Base-by-base conservation (phyloP, 148 eudicot species). In the Rhododendron molle region DNA sequence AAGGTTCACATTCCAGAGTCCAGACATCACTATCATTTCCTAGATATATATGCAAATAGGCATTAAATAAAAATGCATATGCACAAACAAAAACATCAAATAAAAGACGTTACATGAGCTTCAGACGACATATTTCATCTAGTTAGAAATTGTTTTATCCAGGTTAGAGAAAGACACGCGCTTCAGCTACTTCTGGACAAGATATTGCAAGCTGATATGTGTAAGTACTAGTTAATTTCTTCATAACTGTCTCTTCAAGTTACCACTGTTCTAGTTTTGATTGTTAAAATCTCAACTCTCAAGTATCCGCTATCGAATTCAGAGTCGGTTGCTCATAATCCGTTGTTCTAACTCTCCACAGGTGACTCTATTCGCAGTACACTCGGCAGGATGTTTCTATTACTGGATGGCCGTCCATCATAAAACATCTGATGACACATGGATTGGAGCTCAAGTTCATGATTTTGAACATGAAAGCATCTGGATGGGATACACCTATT, bases 81-180 rank as follows among this genome's bases (percentile, higher is more conserved):
- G 46, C n/a, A 38, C 78, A 18, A 74, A 74, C 21, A 38, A 12
- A 5, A 15, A 15, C 52, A 46, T 40, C 3, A 40, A 18, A 76
- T 62, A 10, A 3, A 3, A 67, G 34, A 67, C 28, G 32, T 4
- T 12, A 30, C 60, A 80, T 5, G 26, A 46, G 40, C 15, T 47
- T 46, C 46, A 46, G 26, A 47, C 4, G 4, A 10, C 49, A 30
- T 28, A 40, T n/a, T 36, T 46, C 10, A 81, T 15, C 73, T 38
- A 38, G 56, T 30, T 38, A 50, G 21, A 34, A 21, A n/a, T 10
- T 46, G 9, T 30, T 34, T 71, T 18, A 28, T 60, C 40, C 88
- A 91, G 93, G 87, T 81, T 92, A 80, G 93, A 92, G 87, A 92
- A 92, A 86, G 93, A 92, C 83, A 90, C 90, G 1, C 90, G 92